Evolutionary conservation across 768 basidiomycete species (phyloP), one percentile per base, ranked within the genome.

Genomic region (Kwoniella sp.): DNA sequence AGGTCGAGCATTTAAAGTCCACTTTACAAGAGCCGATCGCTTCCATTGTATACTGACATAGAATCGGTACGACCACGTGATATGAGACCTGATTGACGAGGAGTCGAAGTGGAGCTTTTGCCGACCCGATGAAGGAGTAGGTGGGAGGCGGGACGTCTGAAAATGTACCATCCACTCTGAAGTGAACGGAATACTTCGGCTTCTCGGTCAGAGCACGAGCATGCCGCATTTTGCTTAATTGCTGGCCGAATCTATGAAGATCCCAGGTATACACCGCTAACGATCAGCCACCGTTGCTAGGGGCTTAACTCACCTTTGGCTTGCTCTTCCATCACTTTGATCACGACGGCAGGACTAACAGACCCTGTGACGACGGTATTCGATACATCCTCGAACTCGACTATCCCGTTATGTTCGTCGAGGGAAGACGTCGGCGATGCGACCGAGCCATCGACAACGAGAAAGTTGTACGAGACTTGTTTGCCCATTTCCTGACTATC

Each of bases 1-100:
- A 78, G 46, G 86, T 78, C 26, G 86, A 82, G 40, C 90, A 85
- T 80, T 88, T 90, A 80, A 96, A 84, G 68, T 89, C 87, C 58
- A 96, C 84, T 24, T 92, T 87, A 81, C 94, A 97, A 26, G 91
- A 92, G 1, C 95, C 96, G 68, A 97, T 92, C 1, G 94, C 94
- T 77, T 97, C 95, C 51, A 91, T 85, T 1, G 93, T 96, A 74
- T 94, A 95, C 30, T 90, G 87, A 76, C 92, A 95, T 78, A 92
- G 91, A 74, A 99, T 92, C 0, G 93, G 92, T 17, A 90, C 86
- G 0, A 84, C 85, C n/a, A 86, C 87, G 2, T 85, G 84, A 1
- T 88, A 89, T 2, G 90, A 88, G 37, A 91, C 82, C 58, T 87
- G 84, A 46, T 91, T 87, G 13, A 86, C 87, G 50, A 98, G 83